Conservation (phyloP, 2,329 filamentous ascomycete species). For the Byssoonygena ceratinophila region DNA sequence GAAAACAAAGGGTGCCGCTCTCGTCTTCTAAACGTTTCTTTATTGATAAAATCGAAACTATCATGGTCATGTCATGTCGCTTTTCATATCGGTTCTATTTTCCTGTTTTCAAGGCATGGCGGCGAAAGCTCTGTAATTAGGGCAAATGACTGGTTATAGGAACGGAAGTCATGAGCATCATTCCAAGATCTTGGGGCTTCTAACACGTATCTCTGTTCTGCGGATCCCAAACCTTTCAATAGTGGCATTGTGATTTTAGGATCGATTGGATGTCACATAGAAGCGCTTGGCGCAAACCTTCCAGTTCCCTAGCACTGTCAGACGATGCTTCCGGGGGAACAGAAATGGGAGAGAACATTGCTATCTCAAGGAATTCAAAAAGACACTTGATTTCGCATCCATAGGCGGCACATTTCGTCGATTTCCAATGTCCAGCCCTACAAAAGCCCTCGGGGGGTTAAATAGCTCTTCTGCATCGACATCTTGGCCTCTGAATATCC, state of each 20-base stretch:
- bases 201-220: not conserved
- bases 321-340: too few relatives aligned
- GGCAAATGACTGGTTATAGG: slow-evolving; percentile 14
- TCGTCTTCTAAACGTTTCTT: slow-evolving; percentile 72
- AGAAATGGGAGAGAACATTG: too few relatives aligned
- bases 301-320: too few relatives aligned
- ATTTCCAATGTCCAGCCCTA: too few relatives aligned
- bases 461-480: slow-evolving; percentile 13
- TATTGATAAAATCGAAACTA: slow-evolving; percentile 2
- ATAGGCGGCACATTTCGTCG: too few relatives aligned
- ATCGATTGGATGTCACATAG: too few relatives aligned
- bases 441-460: too few relatives aligned
- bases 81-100: slow-evolving; percentile 14
- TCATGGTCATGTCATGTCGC: slow-evolving; percentile 11
- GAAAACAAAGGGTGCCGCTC: slow-evolving; percentile 99
- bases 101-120: slow-evolving; percentile 13
- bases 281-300: too few relatives aligned
- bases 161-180: slow-evolving; percentile 17
- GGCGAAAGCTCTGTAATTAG: slow-evolving; percentile 15
- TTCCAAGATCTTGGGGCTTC: not conserved
- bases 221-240: not conserved
- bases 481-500: slow-evolving; percentile 11
- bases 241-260: not conserved
- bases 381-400: too few relatives aligned
- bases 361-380: too few relatives aligned